phyloP scores from a whole-genome alignment of 2,329 filamentous ascomycete genomes.

The Nakataea oryzae region DNA sequence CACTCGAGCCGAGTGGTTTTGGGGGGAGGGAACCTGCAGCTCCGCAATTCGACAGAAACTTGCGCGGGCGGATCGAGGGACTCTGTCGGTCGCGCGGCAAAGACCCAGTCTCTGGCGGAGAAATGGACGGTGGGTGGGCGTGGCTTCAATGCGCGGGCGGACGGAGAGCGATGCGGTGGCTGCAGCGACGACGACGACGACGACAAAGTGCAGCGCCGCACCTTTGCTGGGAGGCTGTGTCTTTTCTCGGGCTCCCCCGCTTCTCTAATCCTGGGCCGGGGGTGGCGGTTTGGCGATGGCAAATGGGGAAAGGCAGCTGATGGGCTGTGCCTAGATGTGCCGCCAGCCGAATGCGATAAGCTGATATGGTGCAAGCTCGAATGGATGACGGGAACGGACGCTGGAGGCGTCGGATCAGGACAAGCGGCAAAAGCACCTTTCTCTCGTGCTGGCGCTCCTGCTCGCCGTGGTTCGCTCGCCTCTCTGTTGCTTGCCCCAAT shows the following conservation, averaged over 20 bases:
- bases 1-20: not conserved
- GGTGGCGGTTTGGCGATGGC: not conserved
- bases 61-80: not conserved
- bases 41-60: not conserved
- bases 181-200: constrained; percentile 1
- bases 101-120: not conserved
- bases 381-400: not conserved
- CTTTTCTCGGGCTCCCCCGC: constrained; percentile 3
- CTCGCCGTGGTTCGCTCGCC: not conserved
- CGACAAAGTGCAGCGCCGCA: not conserved
- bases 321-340: not conserved
- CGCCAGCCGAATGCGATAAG: constrained; percentile 1
- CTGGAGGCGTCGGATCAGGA: not conserved
- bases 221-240: constrained; percentile 4
- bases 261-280: not conserved
- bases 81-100: not conserved
- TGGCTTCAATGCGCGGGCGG: not conserved
- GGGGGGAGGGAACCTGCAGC: not conserved
- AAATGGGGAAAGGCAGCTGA: not conserved
- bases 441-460: not conserved
- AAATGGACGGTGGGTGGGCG: not conserved
- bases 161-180: not conserved
- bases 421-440: not conserved
- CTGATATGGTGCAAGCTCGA: not conserved
- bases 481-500: not conserved